Conservation (phyloP, 805 yeast genomes). For the Brettanomyces nanus region DNA sequence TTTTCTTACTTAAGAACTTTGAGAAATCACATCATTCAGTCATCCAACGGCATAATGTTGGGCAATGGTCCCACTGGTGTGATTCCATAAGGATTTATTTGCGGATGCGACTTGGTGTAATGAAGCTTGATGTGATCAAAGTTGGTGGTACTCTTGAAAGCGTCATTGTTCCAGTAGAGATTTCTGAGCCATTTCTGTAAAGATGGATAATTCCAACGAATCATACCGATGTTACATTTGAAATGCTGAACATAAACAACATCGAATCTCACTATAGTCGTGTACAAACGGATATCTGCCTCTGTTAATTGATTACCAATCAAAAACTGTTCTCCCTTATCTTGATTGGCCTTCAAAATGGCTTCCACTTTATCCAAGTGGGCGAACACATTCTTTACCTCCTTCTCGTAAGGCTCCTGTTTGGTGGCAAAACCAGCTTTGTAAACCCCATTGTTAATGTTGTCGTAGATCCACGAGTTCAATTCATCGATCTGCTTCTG, state of each 20-base stretch:
- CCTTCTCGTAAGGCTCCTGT: slow-evolving; percentile 73
- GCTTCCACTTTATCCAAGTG: slow-evolving; percentile 65
- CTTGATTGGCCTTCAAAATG: slow-evolving; percentile 40
- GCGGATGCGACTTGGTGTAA: slow-evolving; percentile 78
- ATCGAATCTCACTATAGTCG: slow-evolving; percentile 87
- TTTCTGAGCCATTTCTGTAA: slow-evolving; percentile 74
- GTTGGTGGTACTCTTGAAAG: slow-evolving; percentile 70
- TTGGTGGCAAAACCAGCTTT: slow-evolving; percentile 83
- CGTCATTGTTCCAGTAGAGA: slow-evolving; percentile 67
- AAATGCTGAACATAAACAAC: slow-evolving; percentile 93
- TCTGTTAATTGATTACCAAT: slow-evolving; percentile 69
- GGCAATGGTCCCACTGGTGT: slow-evolving; percentile 89
- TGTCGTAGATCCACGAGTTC: slow-evolving; percentile 76
- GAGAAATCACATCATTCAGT: too few relatives aligned
- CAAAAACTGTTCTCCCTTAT: slow-evolving; percentile 32
- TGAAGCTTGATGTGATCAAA: slow-evolving; percentile 88
- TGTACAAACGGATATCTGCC: slow-evolving; percentile 80
- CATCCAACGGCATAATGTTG: slow-evolving; percentile 45
- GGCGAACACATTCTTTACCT: slow-evolving; percentile 53
- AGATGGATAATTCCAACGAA: slow-evolving; percentile 70
- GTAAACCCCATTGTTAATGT: slow-evolving; percentile 88
- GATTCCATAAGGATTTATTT: slow-evolving; percentile 74
- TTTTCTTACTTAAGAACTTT: too few relatives aligned
- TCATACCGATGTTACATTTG: slow-evolving; percentile 81
- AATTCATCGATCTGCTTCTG: slow-evolving; percentile 60